These are phyloP conservation scores for Canavalia gladiata DNA, from an alignment of 306 rosid species.

Conservation along the genomic window DNA sequence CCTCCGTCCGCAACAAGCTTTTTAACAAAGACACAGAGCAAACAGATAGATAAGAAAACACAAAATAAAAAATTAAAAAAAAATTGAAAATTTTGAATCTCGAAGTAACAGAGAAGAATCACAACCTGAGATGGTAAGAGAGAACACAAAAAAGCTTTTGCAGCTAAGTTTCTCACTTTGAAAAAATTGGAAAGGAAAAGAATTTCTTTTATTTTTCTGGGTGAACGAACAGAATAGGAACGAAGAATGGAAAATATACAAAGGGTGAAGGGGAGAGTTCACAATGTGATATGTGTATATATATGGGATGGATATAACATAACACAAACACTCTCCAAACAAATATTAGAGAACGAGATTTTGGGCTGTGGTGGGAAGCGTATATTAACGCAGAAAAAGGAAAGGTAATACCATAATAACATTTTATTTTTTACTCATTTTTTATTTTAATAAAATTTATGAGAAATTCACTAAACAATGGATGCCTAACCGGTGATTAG, in stretches of 20 bases:
- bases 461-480: not conserved
- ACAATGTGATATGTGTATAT: slow-evolving; percentile 43
- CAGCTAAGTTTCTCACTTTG: slow-evolving; percentile 39
- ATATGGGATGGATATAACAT: slow-evolving; percentile 17
- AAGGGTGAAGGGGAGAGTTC: slow-evolving; percentile 48
- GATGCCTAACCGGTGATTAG: not conserved
- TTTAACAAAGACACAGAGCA: slow-evolving; percentile 3
- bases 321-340: slow-evolving; percentile 34
- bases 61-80: slow-evolving; percentile 18
- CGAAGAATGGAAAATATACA: slow-evolving; percentile 28
- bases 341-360: slow-evolving; percentile 35
- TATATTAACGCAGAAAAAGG: slow-evolving; percentile 25
- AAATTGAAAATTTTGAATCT: slow-evolving; percentile 11
- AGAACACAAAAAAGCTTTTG: slow-evolving; percentile 51
- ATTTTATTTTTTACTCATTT: not conserved
- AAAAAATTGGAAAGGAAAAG: not conserved
- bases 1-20: slow-evolving; percentile 43
- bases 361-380: slow-evolving; percentile 35
- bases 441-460: not conserved
- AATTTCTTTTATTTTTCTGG: slow-evolving; percentile 37
- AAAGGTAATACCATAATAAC: not conserved
- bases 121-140: slow-evolving; percentile 45
- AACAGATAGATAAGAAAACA: slow-evolving; percentile 42
- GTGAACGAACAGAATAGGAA: slow-evolving; percentile 51
- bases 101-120: slow-evolving; percentile 38